phyloP scores from a whole-genome alignment of 495 filamentous ascomycete species.

The Trypethelium eluteriae region DNA sequence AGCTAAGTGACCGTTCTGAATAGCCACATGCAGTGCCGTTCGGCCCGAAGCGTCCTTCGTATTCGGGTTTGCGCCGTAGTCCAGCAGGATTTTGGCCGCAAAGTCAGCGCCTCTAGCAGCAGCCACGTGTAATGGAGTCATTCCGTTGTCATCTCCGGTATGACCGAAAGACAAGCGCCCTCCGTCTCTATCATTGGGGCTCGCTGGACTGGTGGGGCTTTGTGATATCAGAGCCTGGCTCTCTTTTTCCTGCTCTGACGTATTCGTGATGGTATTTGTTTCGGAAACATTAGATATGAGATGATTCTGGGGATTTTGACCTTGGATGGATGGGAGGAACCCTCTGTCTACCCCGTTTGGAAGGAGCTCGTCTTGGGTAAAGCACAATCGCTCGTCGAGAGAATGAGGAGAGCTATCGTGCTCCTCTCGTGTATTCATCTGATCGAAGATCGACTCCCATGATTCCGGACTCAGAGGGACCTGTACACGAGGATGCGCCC shows the following conservation, averaged over 20 bases:
- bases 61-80: not conserved
- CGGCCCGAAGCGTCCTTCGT: not conserved
- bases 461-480: not conserved
- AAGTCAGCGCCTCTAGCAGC: not conserved
- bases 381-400: not conserved
- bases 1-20: not conserved
- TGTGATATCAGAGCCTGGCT: not conserved
- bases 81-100: not conserved
- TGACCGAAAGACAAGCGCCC: not conserved
- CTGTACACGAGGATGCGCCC: not conserved
- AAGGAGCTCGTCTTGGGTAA: not conserved
- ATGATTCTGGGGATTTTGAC: not conserved
- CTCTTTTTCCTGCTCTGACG: not conserved
- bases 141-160: not conserved
- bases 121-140: not conserved
- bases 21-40: not conserved
- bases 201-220: not conserved
- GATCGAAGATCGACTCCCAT: not conserved
- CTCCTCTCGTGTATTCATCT: not conserved
- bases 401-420: not conserved
- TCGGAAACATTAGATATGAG: not conserved
- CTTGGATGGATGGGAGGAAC: not conserved
- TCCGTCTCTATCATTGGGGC: not conserved
- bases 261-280: not conserved
- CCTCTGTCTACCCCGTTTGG: not conserved